Evolutionary conservation across 1,284 basidiomycete species (phyloP).

Genomic region (Ganoderma meredithae): DNA sequence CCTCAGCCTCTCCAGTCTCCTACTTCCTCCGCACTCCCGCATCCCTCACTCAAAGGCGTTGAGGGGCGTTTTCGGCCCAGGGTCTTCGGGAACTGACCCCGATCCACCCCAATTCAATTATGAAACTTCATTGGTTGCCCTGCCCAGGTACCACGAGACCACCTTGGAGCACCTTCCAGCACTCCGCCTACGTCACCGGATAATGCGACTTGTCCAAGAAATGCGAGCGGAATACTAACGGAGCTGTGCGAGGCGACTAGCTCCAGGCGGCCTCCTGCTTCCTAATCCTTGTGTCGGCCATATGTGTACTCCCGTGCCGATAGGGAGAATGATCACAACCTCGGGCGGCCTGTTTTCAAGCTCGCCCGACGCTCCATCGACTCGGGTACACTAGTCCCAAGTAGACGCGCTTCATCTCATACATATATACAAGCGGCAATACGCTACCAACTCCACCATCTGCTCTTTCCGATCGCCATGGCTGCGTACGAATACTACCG

Average conservation of each 20-base stretch:
- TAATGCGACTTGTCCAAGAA: not conserved
- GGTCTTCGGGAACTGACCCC: not conserved
- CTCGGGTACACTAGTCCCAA: not conserved
- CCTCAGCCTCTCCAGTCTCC: not conserved
- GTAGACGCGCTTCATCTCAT: not conserved
- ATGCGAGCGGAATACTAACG: not conserved
- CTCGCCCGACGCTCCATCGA: not conserved
- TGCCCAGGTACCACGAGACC: not conserved
- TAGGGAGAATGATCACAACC: not conserved
- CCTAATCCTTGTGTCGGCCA: constrained; percentile 2
- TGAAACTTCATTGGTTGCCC: not conserved
- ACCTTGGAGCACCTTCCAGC: not conserved
- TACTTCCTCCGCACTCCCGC: not conserved
- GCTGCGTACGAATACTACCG: constrained; percentile 37
- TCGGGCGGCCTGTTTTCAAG: not conserved
- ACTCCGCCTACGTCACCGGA: constrained; percentile 1
- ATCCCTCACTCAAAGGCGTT: not conserved
- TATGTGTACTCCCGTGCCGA: not conserved
- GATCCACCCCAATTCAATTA: not conserved
- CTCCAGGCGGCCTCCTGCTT: not conserved
- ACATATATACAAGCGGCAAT: not conserved
- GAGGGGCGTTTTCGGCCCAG: not conserved
- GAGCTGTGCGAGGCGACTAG: not conserved
- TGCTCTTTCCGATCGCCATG: not conserved
- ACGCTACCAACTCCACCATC: not conserved